These are phyloP conservation scores for Chimonanthus salicifolius DNA, from an alignment of 164 flowering plant species.

Conservation along the genomic window DNA sequence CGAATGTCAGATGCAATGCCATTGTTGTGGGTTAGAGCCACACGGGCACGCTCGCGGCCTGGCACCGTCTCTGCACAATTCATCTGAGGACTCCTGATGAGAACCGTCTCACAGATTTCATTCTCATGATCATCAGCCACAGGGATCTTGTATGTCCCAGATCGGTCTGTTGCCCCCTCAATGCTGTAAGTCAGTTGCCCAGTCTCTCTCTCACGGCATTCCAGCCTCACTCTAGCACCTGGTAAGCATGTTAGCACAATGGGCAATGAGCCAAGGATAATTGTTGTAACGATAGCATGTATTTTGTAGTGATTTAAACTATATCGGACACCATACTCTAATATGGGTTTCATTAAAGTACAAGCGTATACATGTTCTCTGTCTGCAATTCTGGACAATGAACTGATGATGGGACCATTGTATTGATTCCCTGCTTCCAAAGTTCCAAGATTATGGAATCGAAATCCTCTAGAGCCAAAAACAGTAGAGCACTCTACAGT, in stretches of 20 bases:
- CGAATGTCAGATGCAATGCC: slow-evolving; percentile 58
- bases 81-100: slow-evolving; percentile 46
- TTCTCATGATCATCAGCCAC: slow-evolving; percentile 46
- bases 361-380: too few relatives aligned
- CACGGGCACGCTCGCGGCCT: slow-evolving; percentile 59
- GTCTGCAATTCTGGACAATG: too few relatives aligned
- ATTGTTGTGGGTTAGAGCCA: slow-evolving; percentile 52
- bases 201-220: slow-evolving; percentile 48
- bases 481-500: too few relatives aligned
- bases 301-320: too few relatives aligned
- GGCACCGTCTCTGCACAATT: slow-evolving; percentile 27
- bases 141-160: slow-evolving; percentile 43
- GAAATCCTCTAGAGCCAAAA: too few relatives aligned
- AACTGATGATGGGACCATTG: too few relatives aligned
- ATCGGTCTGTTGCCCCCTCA: slow-evolving; percentile 40
- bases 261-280: too few relatives aligned
- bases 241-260: background rate
- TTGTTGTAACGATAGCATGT: too few relatives aligned
- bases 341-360: too few relatives aligned
- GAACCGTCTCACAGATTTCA: slow-evolving; percentile 45
- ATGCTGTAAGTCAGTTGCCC: slow-evolving; percentile 23
- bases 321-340: too few relatives aligned
- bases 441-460: too few relatives aligned
- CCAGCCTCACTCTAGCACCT: slow-evolving; percentile 67
- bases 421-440: too few relatives aligned